Percentiles rank a stretch among this genome's conserved stretches.
These are phyloP conservation scores for Mycena amicta DNA, from an alignment of 768 basidiomycete genomes.

Conservation along the genomic window DNA sequence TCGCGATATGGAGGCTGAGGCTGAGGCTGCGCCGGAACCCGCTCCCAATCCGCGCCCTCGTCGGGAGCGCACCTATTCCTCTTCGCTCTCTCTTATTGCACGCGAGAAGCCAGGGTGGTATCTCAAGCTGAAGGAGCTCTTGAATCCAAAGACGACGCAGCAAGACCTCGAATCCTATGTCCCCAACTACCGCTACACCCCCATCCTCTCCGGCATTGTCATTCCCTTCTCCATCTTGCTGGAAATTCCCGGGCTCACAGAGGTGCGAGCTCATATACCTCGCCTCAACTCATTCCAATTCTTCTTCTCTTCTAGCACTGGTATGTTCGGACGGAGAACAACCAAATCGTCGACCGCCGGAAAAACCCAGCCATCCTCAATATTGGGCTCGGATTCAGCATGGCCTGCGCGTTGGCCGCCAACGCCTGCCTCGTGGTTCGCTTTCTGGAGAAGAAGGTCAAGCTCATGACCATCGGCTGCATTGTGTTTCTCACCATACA, in stretches of 20 bases:
- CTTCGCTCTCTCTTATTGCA: conserved; percentile 3
- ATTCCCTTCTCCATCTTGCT: conserved; percentile 82
- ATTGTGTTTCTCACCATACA: conserved; percentile 70
- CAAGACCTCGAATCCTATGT: conserved; percentile 36
- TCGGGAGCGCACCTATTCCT: conserved; percentile 17
- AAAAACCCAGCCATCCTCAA: conserved; percentile 61
- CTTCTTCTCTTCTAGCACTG: conserved; percentile 40
- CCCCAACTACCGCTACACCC: conserved; percentile 64
- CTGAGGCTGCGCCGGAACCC: background rate
- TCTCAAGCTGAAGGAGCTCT: conserved; percentile 8
- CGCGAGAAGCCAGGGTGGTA: conserved; percentile 14
- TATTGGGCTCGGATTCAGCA: conserved; percentile 64
- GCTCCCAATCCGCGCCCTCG: background rate
- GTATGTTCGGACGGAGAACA: conserved; percentile 61
- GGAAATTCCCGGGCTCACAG: conserved; percentile 79
- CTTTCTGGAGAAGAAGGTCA: conserved; percentile 72
- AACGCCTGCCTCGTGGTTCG: conserved; percentile 68
- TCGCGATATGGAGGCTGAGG: conserved; percentile 15
- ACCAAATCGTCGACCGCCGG: conserved; percentile 47
- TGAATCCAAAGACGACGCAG: conserved; percentile 28
- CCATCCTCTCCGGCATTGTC: conserved; percentile 67
- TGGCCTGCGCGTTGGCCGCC: conserved; percentile 68
- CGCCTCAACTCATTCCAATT: background rate
- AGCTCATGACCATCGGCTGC: conserved; percentile 61
- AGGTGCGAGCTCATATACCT: conserved; percentile 23